Evolutionary conservation across 2,329 filamentous ascomycete genomes (phyloP), one percentile per base, ranked within the genome.

Genomic region (Paradendryphiella salina): DNA sequence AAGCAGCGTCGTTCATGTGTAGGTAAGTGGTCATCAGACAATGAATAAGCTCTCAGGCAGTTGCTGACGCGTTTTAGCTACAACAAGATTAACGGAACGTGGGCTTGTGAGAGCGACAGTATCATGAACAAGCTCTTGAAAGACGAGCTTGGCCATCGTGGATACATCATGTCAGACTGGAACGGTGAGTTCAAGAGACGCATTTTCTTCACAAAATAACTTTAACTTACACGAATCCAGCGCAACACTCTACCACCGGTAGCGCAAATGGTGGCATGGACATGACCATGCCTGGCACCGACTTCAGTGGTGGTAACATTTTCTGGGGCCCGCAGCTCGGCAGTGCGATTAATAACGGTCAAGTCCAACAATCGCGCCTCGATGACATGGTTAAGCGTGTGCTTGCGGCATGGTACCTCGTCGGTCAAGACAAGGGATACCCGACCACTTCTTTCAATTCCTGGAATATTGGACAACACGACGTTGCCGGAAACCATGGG

Each of bases 291-390:
- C 84, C 84, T 0, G 73, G 47, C 31, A 63, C 61, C 33, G 64
- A 71, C 45, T 71, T 70, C 49, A 50, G 63, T 1, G 54, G 23
- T 69, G 73, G 73, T 26, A 79, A 75, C 34, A 69, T 83, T 3
- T 76, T 81, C 31, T 85, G 83, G 83, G 83, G 83, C 0, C 70
- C 76, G 21, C 75, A 76, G 53, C 78, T 86, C 13, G 73, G 74
- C 45, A 74, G 65, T 39, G 82, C 83, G 20, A 75, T 87, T 17
- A 54, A 75, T 46, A 81, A 81, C 57, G 77, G 80, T 13, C 60
- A 67, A 39, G 60, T 76, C 5, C 55, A 70, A 7, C 66, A 74
- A 53, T 61, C 66, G 13, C 67, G 73, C 14, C 58, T 77, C 28
- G 74, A 77, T 50, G 74, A 77, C 45, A 76, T 76, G 73, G 72